Evolutionary conservation across 345 rosid species (phyloP), one percentile per base, ranked within the genome.

Genomic region (Trapa incisa): DNA sequence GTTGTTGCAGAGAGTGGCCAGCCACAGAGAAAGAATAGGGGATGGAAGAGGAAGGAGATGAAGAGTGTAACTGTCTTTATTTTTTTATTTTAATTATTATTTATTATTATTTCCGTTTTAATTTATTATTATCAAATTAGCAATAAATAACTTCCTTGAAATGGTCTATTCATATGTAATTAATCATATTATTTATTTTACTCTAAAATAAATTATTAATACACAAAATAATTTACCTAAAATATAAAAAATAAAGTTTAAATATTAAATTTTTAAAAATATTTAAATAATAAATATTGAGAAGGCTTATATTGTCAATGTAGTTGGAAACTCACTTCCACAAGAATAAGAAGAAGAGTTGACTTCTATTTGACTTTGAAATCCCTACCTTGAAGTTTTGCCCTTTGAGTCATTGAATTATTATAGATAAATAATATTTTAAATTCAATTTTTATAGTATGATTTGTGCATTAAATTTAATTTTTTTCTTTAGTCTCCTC

Each of bases 1-100:
- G n/a, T 81, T 79, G 82, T 64, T 71, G 80, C 74, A 69, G 77
- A 72, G 68, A 69, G 56, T 56, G 61, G 10, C 61, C 36, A 8
- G 11, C 2, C 0, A 57, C 36, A 57, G 62, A 58, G 62, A 58
- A 38, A 58, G 37, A 32, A 11, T 38, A 74, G 43, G 71, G 7
- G 45, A 38, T 15, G n/a, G 32, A 45, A 42, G 65, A 60, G 56
- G 32, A n/a, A 8, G 57, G 11, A 58, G 62, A 33, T 33, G 62
- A 58, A 58, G 56, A 17, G 15, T 50, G 0, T 17, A 48, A 48
- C 17, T 32, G 5, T n/a, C 56, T 17, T 22, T 53, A 3, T n/a
- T 53, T 53, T 53, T n/a, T 58, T 32, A 0, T 10, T 8, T n/a
- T 32, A 22, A 22, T 22, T 22, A 22, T 22, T 22, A 22, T 22